Evolutionary conservation across 1,284 basidiomycete species (phyloP).

Genomic region (Heliocybe sulcata): DNA sequence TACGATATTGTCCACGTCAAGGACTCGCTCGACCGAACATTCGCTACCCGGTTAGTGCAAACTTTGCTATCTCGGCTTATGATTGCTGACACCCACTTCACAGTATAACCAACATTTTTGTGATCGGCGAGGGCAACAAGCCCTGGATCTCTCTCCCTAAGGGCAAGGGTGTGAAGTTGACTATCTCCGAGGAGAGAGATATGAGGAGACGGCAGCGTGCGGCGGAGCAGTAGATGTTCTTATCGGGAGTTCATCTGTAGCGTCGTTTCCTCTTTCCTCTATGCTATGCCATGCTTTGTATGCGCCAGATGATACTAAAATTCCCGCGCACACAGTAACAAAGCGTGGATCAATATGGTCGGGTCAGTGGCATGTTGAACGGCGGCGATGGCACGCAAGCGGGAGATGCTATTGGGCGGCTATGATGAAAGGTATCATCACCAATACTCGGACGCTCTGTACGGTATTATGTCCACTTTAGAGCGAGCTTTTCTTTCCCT

Average conservation of each 20-base stretch:
- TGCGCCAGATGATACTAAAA: conserved; percentile 26
- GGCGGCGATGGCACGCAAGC: too few relatives aligned
- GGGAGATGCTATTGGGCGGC: neutral
- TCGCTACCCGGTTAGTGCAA: conserved; percentile 81
- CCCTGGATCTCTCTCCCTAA: conserved; percentile 96
- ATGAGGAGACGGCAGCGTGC: conserved; percentile 67
- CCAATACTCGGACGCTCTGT: neutral
- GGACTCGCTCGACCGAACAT: conserved; percentile 92
- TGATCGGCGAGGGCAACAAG: conserved; percentile 94
- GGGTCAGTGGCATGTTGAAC: too few relatives aligned
- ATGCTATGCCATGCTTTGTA: conserved; percentile 45
- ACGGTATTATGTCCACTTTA: conserved; percentile 24
- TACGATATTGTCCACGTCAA: conserved; percentile 98
- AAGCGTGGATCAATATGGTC: too few relatives aligned
- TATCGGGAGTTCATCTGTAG: conserved; percentile 17
- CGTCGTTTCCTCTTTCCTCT: conserved; percentile 20
- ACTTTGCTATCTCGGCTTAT: neutral
- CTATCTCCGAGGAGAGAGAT: conserved; percentile 84
- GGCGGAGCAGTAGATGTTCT: conserved; percentile 43
- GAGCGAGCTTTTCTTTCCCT: conserved; percentile 63
- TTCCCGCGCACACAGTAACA: neutral
- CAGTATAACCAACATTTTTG: conserved; percentile 96
- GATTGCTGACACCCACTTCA: conserved; percentile 7
- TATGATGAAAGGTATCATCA: neutral
- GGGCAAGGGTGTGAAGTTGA: conserved; percentile 96